Evolutionary conservation across 169 alveolate genomes (phyloP).

Genomic region (Plasmodium yoelii): DNA sequence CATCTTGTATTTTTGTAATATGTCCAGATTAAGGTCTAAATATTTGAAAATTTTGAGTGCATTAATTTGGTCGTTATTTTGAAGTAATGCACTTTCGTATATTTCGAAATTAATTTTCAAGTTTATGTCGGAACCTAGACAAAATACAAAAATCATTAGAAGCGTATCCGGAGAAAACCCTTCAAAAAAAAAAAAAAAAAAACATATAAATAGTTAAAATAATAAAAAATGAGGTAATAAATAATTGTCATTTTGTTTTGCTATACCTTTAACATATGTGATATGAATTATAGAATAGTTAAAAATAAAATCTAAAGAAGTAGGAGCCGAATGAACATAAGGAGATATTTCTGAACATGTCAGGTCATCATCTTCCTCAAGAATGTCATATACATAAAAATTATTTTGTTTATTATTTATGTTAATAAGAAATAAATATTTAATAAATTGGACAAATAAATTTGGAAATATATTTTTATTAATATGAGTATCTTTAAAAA

Average conservation of each 20-base stretch:
- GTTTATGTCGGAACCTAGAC: slow-evolving; percentile 39
- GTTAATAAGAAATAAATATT: slow-evolving; percentile 48
- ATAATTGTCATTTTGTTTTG: not conserved
- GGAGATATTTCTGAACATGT: slow-evolving; percentile 40
- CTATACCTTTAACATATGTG: slow-evolving; percentile 37
- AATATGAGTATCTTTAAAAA: slow-evolving; percentile 42
- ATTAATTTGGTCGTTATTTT: slow-evolving; percentile 2
- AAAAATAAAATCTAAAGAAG: slow-evolving; percentile 31
- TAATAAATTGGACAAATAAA: slow-evolving; percentile 39
- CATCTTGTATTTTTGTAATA: slow-evolving; percentile 16
- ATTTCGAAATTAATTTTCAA: slow-evolving; percentile 49
- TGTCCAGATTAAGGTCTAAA: slow-evolving; percentile 32
- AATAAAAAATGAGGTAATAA: not conserved
- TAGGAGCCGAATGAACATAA: slow-evolving; percentile 18
- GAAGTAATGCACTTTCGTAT: slow-evolving; percentile 20
- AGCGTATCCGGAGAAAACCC: slow-evolving; percentile 43
- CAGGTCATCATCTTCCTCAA: slow-evolving; percentile 47
- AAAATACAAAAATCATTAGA: slow-evolving; percentile 59
- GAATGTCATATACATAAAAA: slow-evolving; percentile 37
- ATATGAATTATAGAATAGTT: slow-evolving; percentile 36
- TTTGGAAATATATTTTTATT: slow-evolving; percentile 38
- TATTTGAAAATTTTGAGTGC: slow-evolving; percentile 20
- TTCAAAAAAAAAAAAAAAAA: slow-evolving; percentile 9
- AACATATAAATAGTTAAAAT: not conserved
- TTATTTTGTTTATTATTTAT: slow-evolving; percentile 17